Evolutionary conservation across 1,139 yeast genomes (phyloP), one percentile per base, ranked within the genome.

Genomic region (Diutina pseudorugosa): DNA sequence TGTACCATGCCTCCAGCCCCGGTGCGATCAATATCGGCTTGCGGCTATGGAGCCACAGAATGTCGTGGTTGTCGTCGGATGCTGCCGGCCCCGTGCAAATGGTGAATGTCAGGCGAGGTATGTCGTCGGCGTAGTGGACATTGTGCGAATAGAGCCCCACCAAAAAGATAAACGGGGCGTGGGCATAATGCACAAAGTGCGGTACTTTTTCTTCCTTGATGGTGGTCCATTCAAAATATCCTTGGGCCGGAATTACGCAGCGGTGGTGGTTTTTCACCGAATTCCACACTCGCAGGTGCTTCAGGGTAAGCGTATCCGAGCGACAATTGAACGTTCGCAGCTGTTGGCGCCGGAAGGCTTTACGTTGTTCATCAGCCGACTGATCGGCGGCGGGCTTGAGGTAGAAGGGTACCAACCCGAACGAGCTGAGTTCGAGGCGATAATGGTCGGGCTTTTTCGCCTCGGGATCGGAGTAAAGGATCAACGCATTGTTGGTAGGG

Each of bases 201-300:
- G 97, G 96, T 0, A 64, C 63, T 58, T 78, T 82, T 19, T 69
- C 70, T 1, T 61, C 62, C 18, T 60, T 55, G 12, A 47, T 51
- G 19, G 41, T n/a, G 33, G 61, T 65, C 97, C 97, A 90, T 65
- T 90, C 98, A 62, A 79, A 90, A 64, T 90, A 91, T 0, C 97
- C 97, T 60, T 79, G 79, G 45, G 86, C 76, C 0, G 95, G 91
- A 0, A 89, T 79, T 1, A 83, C 82, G 62, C 96, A 90, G 44
- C 88, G 64, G 6, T 59, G 57, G 18, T 65, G 60, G 18, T 67
- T 65, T 33, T 72, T 63, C 8, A 70, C 64, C 12, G 76, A 59
- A 25, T 67, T 71, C 90, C 91, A 85, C 33, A 80, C 65, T 19
- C 33, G 18, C 36, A 71, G 66, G 43, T 71, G 67, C 0, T 65